Evolutionary conservation across 768 basidiomycete species (phyloP).

Genomic region (Pulveroboletus sp.): DNA sequence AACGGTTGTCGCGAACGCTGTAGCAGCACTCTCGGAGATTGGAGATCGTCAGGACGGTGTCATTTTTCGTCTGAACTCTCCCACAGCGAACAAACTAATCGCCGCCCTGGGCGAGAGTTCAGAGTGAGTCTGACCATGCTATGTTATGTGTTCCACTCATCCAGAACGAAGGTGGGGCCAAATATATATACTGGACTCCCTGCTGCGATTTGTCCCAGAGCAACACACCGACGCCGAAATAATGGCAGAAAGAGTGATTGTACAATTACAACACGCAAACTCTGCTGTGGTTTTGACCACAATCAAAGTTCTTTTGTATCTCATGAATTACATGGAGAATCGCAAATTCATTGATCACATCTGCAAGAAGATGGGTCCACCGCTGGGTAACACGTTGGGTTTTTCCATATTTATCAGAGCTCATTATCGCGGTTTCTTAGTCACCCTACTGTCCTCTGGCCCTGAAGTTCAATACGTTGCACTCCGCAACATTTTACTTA

Average conservation of each 20-base stretch:
- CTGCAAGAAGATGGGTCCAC: conserved; percentile 98
- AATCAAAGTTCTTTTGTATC: conserved; percentile 89
- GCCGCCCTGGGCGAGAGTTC: conserved; percentile 93
- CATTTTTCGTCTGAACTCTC: conserved; percentile 82
- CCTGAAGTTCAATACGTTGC: conserved; percentile 99
- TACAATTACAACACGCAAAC: conserved; percentile 96
- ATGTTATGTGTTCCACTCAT: conserved; percentile 10
- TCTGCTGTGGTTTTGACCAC: conserved; percentile 99
- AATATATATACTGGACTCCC: conserved; percentile 93
- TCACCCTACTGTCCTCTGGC: conserved; percentile 92
- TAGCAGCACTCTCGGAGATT: conserved; percentile 95
- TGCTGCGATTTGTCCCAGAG: conserved; percentile 93
- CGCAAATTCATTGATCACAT: conserved; percentile 80
- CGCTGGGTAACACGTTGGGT: conserved; percentile 58
- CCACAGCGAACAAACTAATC: conserved; percentile 85
- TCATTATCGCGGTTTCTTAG: conserved; percentile 39
- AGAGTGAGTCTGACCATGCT: conserved; percentile 60
- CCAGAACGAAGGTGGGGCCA: conserved; percentile 82
- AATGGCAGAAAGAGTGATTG: conserved; percentile 92
- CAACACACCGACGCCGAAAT: conserved; percentile 83
- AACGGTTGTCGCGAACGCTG: conserved; percentile 95
- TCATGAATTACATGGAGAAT: conserved; percentile 99
- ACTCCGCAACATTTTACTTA: conserved; percentile 91
- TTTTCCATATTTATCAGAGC: neutral
- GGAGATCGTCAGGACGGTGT: conserved; percentile 94